Percentiles rank a stretch among this genome's conserved stretches.
These are phyloP conservation scores for Cubamyces sp. DNA, from an alignment of 768 basidiomycete species.

Conservation along the genomic window DNA sequence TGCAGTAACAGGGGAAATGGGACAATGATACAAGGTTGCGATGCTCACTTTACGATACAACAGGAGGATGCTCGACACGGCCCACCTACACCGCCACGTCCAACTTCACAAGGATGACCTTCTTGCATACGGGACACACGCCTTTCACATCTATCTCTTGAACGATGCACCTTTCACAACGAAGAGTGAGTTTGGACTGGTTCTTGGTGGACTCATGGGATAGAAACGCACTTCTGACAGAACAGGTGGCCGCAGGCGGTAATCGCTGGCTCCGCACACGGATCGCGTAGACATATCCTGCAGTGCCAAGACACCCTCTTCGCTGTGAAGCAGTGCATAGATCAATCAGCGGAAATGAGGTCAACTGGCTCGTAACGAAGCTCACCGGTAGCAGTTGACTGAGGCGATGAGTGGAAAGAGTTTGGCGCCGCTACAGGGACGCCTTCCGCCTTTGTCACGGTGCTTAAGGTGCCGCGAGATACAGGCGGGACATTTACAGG, in stretches of 20 bases:
- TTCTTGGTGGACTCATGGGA: no score
- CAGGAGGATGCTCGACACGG: background rate
- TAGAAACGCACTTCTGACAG: background rate
- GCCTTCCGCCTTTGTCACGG: no score
- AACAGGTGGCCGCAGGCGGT: slow-evolving; percentile 6
- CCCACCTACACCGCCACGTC: background rate
- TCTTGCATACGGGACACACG: slow-evolving; percentile 2
- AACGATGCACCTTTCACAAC: background rate
- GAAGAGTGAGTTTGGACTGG: background rate
- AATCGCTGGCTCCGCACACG: background rate
- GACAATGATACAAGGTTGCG: background rate
- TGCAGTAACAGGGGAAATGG: background rate
- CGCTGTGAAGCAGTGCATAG: background rate
- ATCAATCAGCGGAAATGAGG: background rate
- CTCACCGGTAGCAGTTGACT: no score
- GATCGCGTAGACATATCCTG: slow-evolving; percentile 1
- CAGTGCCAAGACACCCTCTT: background rate
- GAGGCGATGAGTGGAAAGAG: no score
- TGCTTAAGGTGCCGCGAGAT: no score
- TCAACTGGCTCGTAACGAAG: no score
- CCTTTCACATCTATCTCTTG: background rate
- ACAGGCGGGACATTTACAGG: no score
- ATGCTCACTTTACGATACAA: background rate
- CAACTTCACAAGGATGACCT: slow-evolving; percentile 3
- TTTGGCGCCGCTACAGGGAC: no score